phyloP scores from a whole-genome alignment of 2,329 filamentous ascomycete species.

The Cytospora leucostoma region DNA sequence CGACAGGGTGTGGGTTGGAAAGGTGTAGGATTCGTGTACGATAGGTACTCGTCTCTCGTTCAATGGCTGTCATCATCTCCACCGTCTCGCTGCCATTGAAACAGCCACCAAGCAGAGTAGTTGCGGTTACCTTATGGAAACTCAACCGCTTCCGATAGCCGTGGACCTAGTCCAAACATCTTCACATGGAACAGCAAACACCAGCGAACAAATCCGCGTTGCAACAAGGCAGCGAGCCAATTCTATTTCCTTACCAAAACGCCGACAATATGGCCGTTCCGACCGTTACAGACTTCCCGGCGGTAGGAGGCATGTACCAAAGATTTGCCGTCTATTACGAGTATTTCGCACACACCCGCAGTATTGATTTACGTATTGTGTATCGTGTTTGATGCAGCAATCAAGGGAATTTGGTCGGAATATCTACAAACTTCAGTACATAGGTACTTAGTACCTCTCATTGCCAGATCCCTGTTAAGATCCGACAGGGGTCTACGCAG shows the following conservation, averaged over 20 bases:
- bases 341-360: not conserved
- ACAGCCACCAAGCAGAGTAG: constrained; percentile 19
- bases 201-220: constrained; percentile 20
- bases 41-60: not conserved
- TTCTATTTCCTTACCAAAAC: not conserved
- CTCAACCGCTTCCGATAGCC: constrained; percentile 2
- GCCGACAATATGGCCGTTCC: not conserved
- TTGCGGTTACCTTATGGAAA: constrained; percentile 27
- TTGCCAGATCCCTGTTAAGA: not conserved
- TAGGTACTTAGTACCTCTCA: no score
- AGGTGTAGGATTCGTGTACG: not conserved
- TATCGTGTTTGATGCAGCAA: no score
- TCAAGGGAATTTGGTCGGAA: no score
- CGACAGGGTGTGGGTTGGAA: not conserved
- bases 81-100: constrained; percentile 13
- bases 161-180: constrained; percentile 12
- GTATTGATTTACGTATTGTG: no score
- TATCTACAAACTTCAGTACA: no score
- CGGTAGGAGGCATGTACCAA: not conserved
- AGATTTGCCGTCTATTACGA: not conserved
- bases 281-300: not conserved
- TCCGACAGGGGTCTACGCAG: constrained; percentile 8
- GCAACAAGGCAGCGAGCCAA: constrained; percentile 9
- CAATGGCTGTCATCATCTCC: constrained; percentile 12
- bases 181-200: constrained; percentile 4